phyloP scores from a whole-genome alignment of 140 eudicot genomes.

The Cichorium intybus region DNA sequence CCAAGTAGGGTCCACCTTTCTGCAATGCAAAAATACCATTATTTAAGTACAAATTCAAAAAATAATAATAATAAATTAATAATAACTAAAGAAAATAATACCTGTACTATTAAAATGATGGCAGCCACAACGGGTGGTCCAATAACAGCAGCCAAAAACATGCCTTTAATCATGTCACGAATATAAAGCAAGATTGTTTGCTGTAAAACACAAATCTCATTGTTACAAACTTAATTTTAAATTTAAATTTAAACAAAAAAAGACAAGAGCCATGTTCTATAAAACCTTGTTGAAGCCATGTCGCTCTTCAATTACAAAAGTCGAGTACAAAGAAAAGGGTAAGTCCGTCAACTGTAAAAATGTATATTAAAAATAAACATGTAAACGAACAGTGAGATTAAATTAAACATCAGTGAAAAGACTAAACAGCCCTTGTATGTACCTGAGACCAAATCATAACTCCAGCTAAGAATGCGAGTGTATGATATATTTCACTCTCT shows the following conservation, averaged over 20 bases:
- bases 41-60: neutral
- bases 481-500: conserved; percentile 84
- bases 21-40: conserved; percentile 38
- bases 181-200: conserved; percentile 88
- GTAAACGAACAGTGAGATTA: conserved; percentile 10
- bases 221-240: conserved; percentile 1
- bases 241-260: neutral
- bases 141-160: conserved; percentile 51
- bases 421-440: conserved; percentile 5
- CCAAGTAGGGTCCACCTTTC: conserved; percentile 99
- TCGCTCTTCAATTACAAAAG: conserved; percentile 94
- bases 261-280: neutral
- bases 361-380: conserved; percentile 15
- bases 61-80: neutral
- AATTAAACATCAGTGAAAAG: neutral
- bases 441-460: conserved; percentile 99
- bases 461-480: conserved; percentile 90
- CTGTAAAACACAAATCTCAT: conserved; percentile 39
- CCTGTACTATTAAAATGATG: conserved; percentile 88
- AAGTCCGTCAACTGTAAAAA: conserved; percentile 78
- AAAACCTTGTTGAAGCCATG: conserved; percentile 98
- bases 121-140: conserved; percentile 98
- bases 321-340: conserved; percentile 95
- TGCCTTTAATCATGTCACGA: conserved; percentile 88
- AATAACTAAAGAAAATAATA: conserved; percentile 20